Base-by-base conservation (phyloP, 1,139 yeast species). In the Kluyveromyces sp. region DNA sequence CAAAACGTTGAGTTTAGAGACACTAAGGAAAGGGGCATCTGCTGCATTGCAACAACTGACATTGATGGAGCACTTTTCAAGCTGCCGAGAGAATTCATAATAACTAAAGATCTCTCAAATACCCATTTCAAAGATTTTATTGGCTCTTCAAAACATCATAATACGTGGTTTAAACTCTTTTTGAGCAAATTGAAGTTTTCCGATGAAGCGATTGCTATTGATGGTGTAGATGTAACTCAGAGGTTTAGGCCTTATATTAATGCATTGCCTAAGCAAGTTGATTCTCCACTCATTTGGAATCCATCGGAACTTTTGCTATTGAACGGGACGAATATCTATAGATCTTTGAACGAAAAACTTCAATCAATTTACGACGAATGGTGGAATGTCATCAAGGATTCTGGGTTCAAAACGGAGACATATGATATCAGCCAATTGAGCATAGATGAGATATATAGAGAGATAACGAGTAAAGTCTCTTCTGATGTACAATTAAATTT, bases 211-310 rank as follows among this genome's bases (percentile, higher is more conserved):
- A 49, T 52, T 5, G 31, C 38, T 3, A 45, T 53, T 7, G 49
- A 42, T 2, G 42, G 45, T 31, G 51, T 39, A 8, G 49, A 51
- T 29, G 25, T 59, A n/a, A 41, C 48, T 7, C 38, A 56, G 2
- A 64, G 61, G 47, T 75, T 63, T 56, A 50, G 58, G 38, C 76
- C 81, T 0, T 88, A 85, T 57, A 58, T 87, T 27, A 62, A 70
- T 21, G 64, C 73, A 15, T 69, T 88, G 32, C 96, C 96, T 3
- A 56, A 57, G 3, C 68, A 70, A 6, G 72, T 79, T 25, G 75
- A 77, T 41, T 71, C 83, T 2, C 95, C 95, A 2, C 73, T 79
- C 42, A 72, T 75, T 45, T 87, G 90, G 87, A 69, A 68, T 31
- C 69, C 75, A 0, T 62, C 61, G 6, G 88, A 83, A 45, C 69